Conservation (phyloP, 148 eudicot species). For the Heliamphora exappendiculata region DNA sequence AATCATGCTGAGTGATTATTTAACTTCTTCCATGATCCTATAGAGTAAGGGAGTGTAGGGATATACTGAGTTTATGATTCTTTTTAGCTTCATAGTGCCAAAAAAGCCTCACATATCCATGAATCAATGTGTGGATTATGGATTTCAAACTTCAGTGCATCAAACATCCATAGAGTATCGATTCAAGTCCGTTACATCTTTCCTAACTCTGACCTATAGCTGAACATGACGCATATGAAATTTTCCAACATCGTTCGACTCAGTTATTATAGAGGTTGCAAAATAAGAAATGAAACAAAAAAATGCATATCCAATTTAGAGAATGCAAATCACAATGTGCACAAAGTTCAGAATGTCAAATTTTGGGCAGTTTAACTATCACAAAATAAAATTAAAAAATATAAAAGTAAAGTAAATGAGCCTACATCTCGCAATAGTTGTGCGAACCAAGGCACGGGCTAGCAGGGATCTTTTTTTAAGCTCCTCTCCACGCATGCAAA, state of each 20-base stretch:
- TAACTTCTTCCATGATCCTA: not conserved
- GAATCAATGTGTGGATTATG: not conserved
- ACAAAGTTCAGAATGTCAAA: not conserved
- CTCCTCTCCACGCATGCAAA: conserved; percentile 40
- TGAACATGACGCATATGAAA: not conserved
- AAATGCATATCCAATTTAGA: not conserved
- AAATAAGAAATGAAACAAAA: not conserved
- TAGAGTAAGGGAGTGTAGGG: too few species aligned
- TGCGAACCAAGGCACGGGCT: conserved; percentile 77
- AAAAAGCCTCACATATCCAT: conserved; percentile 3
- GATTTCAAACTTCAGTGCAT: not conserved
- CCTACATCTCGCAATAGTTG: conserved; percentile 90
- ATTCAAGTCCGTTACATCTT: not conserved
- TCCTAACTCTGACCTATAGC: not conserved
- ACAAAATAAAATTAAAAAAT: not conserved
- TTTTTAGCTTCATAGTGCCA: not conserved
- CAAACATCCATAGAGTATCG: not conserved
- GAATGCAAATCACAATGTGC: not conserved
- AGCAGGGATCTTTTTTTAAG: conserved; percentile 57
- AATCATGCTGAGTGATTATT: not conserved
- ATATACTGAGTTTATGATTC: too few species aligned
- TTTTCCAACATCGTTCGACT: not conserved
- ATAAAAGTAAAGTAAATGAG: not conserved
- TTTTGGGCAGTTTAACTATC: not conserved
- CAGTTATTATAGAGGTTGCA: not conserved